Percentiles rank a stretch among this genome's conserved stretches.
These are phyloP conservation scores for Neoscytalidium dimidiatum DNA, from an alignment of 2,329 filamentous ascomycete species.

Conservation along the genomic window DNA sequence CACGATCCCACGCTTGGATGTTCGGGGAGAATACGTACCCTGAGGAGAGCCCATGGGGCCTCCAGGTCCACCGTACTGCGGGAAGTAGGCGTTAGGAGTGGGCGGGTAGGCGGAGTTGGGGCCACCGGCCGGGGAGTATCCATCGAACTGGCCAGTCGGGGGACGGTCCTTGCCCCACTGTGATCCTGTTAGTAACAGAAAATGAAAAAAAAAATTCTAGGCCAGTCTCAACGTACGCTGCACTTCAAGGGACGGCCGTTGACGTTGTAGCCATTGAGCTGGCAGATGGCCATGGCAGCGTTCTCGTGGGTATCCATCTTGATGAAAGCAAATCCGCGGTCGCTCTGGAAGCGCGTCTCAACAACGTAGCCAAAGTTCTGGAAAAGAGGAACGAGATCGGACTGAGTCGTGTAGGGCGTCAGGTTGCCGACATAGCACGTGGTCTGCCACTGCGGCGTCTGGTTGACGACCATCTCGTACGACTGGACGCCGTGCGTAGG, in stretches of 20 bases:
- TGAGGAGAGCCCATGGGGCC: conserved; percentile 61
- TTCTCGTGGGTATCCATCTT: conserved; percentile 99
- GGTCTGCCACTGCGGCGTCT: conserved; percentile 97
- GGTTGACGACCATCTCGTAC: conserved; percentile 93
- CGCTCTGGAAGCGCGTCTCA: conserved; percentile 96
- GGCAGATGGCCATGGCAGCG: conserved; percentile 96
- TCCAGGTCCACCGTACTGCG: conserved; percentile 81
- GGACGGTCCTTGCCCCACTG: conserved; percentile 99
- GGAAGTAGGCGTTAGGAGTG: conserved; percentile 81
- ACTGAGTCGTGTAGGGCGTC: conserved; percentile 95
- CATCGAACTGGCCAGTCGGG: conserved; percentile 78
- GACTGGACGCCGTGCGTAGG: conserved; percentile 95
- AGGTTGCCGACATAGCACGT: conserved; percentile 98
- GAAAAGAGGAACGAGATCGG: conserved; percentile 95
- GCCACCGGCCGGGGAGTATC: conserved; percentile 72
- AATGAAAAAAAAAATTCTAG: conserved; percentile 21
- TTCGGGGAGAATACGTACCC: conserved; percentile 48
- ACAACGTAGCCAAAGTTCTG: conserved; percentile 98
- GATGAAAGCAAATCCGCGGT: conserved; percentile 96
- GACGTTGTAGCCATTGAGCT: conserved; percentile 96
- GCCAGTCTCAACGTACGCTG: conserved; percentile 71
- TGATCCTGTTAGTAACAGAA: conserved; percentile 32
- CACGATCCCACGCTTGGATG: neutral
- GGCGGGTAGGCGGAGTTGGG: conserved; percentile 74
- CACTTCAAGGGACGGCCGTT: conserved; percentile 97